Evolutionary conservation across 805 yeast genomes (phyloP).

Genomic region (Metschnikowia aberdeeniae): DNA sequence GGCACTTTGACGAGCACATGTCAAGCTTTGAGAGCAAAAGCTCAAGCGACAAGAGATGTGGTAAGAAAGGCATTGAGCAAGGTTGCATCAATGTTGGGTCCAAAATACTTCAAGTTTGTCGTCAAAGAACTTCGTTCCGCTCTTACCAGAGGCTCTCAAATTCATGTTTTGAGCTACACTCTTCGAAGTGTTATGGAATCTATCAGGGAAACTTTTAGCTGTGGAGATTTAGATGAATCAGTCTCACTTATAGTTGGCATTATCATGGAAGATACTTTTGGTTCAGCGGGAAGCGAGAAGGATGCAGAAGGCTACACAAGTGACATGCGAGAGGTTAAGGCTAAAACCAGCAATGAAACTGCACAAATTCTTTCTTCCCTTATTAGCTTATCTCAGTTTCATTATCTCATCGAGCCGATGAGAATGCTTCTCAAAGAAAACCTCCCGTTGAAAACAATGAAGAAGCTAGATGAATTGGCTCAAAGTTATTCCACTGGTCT

Average conservation of each 20-base stretch:
- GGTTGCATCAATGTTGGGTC: constrained; percentile 63
- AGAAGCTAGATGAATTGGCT: constrained; percentile 73
- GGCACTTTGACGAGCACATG: constrained; percentile 83
- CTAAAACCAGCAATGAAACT: constrained; percentile 82
- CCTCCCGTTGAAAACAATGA: constrained; percentile 63
- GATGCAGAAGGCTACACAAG: constrained; percentile 89
- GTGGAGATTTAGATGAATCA: constrained; percentile 74
- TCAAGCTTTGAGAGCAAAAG: constrained; percentile 78
- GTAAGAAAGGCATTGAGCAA: constrained; percentile 71
- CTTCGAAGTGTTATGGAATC: constrained; percentile 67
- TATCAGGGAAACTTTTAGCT: constrained; percentile 42
- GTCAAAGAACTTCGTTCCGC: constrained; percentile 76
- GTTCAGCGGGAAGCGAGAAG: constrained; percentile 88
- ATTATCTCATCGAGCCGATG: constrained; percentile 62
- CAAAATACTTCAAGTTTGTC: constrained; percentile 68
- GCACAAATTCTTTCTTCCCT: constrained; percentile 72
- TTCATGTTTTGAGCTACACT: constrained; percentile 87
- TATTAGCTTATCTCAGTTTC: constrained; percentile 55
- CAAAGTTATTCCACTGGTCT: constrained; percentile 78
- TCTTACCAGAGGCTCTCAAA: constrained; percentile 82
- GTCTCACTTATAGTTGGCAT: constrained; percentile 59
- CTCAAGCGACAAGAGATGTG: constrained; percentile 85
- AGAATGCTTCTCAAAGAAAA: constrained; percentile 57
- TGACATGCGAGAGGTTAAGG: constrained; percentile 85
- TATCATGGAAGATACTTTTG: constrained; percentile 90